Conservation (phyloP, 2,329 filamentous ascomycete genomes). For the Venturia aucupariae region DNA sequence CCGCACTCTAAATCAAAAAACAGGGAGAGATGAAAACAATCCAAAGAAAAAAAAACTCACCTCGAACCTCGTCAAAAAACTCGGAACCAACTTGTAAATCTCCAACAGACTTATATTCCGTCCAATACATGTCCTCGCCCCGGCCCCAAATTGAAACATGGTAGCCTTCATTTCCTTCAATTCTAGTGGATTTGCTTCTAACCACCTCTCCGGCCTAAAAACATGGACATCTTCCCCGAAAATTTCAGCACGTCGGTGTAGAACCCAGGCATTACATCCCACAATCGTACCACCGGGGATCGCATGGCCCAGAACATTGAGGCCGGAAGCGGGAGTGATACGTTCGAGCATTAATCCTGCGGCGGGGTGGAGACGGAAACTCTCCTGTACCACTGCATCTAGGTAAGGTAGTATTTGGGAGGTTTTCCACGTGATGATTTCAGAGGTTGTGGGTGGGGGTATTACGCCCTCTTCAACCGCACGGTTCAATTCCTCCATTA, state of each 20-base stretch:
- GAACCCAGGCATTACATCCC: conserved; percentile 65
- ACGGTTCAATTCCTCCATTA: conserved; percentile 55
- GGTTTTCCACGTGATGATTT: conserved; percentile 60
- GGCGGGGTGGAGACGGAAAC: conserved; percentile 67
- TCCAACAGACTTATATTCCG: conserved; percentile 42
- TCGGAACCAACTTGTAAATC: conserved; percentile 43
- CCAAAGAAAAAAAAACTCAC: conserved; percentile 24
- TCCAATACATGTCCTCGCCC: conserved; percentile 58
- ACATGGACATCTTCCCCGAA: conserved; percentile 59
- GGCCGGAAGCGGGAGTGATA: conserved; percentile 56
- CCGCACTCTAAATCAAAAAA: not conserved
- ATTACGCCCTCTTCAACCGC: conserved; percentile 44
- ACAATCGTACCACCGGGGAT: conserved; percentile 64
- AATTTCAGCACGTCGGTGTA: conserved; percentile 58
- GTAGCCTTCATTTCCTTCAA: conserved; percentile 57
- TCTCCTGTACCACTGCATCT: conserved; percentile 69
- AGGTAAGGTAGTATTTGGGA: conserved; percentile 64
- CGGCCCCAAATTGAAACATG: conserved; percentile 69
- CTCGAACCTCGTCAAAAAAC: conserved; percentile 57
- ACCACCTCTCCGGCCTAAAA: conserved; percentile 62
- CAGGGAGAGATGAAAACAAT: conserved; percentile 14
- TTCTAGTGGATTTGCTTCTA: conserved; percentile 44
- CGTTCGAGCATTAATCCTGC: conserved; percentile 65
- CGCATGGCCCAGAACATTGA: conserved; percentile 52
- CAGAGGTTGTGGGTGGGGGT: conserved; percentile 35